Evolutionary conservation across 1,284 basidiomycete species (phyloP).

Genomic region (Stereum hirsutum): DNA sequence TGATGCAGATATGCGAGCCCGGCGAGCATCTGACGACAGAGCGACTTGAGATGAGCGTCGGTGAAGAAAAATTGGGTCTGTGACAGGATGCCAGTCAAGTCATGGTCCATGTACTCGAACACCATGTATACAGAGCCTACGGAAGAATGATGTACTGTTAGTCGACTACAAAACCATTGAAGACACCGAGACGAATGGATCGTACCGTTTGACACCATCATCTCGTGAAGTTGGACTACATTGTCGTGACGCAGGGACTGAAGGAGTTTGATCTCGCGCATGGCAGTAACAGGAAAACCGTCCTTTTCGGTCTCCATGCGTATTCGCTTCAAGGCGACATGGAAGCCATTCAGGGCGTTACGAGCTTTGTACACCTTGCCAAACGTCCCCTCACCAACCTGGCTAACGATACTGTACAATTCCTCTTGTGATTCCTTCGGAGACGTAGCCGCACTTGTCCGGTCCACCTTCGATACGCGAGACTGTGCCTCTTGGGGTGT

Average conservation of each 20-base stretch:
- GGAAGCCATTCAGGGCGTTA: slow-evolving; percentile 63
- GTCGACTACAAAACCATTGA: no score
- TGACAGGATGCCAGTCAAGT: slow-evolving; percentile 90
- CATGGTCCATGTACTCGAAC: slow-evolving; percentile 99
- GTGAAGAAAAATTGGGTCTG: slow-evolving; percentile 84
- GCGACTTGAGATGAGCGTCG: slow-evolving; percentile 87
- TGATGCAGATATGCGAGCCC: slow-evolving; percentile 93
- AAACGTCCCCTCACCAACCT: slow-evolving; percentile 98
- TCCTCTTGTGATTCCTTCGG: slow-evolving; percentile 32
- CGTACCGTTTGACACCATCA: slow-evolving; percentile 94
- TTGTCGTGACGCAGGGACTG: slow-evolving; percentile 89
- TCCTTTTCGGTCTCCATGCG: slow-evolving; percentile 97
- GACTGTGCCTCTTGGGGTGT: no score
- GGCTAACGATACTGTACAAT: slow-evolving; percentile 82
- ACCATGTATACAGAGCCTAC: slow-evolving; percentile 97
- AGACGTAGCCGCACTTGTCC: no score
- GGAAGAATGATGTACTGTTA: slow-evolving; percentile 9
- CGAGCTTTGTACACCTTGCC: slow-evolving; percentile 99
- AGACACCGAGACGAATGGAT: neutral
- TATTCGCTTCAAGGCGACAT: slow-evolving; percentile 94
- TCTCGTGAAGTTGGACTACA: slow-evolving; percentile 86
- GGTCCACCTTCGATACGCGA: no score
- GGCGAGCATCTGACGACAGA: slow-evolving; percentile 90
- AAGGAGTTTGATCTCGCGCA: slow-evolving; percentile 97
- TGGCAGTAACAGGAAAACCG: slow-evolving; percentile 97